Evolutionary conservation across 495 filamentous ascomycete genomes (phyloP).

Genomic region (Podospora fimiseda): DNA sequence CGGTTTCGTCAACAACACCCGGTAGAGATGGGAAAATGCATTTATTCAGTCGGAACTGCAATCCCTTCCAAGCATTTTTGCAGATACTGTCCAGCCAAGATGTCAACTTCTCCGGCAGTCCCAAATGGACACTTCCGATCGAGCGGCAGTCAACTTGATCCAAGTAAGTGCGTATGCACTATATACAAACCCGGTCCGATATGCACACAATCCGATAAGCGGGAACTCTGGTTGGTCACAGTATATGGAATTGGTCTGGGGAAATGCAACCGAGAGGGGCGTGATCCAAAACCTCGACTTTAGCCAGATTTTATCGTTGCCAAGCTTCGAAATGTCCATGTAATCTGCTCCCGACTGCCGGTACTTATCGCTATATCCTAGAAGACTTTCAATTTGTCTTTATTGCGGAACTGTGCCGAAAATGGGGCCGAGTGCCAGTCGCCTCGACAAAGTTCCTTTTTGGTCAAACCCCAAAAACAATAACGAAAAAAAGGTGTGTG

Average conservation of each 20-base stretch:
- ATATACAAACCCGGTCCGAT: background rate
- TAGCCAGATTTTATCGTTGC: background rate
- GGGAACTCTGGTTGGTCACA: background rate
- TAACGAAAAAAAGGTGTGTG: background rate
- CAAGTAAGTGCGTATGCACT: too few relatives aligned
- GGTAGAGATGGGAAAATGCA: too few relatives aligned
- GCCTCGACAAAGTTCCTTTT: background rate
- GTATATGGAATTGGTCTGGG: background rate
- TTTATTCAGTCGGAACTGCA: too few relatives aligned
- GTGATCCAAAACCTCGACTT: background rate
- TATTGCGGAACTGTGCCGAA: conserved; percentile 13
- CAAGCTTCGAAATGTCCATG: background rate
- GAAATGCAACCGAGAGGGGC: background rate
- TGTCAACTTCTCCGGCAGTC: background rate
- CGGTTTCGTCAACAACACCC: too few relatives aligned
- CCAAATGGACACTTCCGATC: background rate
- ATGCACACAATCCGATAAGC: background rate
- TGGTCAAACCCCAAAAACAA: background rate
- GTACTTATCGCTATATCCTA: background rate
- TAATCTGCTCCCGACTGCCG: background rate
- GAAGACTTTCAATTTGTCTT: conserved; percentile 2
- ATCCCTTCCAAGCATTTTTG: background rate
- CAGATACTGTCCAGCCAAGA: background rate
- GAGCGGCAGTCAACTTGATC: background rate
- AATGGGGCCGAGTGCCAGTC: conserved; percentile 7